phyloP scores from a whole-genome alignment of 371 early-diverging fungal genomes.

The Saksenaea vasiformis region DNA sequence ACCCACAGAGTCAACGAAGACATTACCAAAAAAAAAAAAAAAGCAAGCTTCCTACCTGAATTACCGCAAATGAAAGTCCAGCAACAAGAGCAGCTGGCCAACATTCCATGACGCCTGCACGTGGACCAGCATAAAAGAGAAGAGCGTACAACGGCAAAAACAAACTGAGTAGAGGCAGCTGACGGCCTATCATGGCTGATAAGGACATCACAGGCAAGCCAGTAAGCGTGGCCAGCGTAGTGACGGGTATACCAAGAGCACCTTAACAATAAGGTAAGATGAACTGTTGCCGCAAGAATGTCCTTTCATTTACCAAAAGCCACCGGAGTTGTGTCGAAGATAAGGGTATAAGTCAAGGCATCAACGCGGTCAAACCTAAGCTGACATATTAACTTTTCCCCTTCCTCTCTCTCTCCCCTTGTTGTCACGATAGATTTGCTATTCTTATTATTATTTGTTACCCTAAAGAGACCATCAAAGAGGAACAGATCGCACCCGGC shows the following conservation, averaged over 20 bases:
- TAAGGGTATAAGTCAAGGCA: conserved; percentile 41
- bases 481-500: conserved; percentile 55
- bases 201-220: conserved; percentile 35
- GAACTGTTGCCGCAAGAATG: not conserved
- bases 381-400: not conserved
- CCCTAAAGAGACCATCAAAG: conserved; percentile 52
- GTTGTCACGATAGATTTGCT: not conserved
- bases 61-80: conserved; percentile 49
- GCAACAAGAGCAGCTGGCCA: conserved; percentile 49
- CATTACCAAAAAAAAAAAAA: not conserved
- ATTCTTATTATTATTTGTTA: too few relatives aligned
- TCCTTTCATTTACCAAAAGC: conserved; percentile 32
- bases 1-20: too few relatives aligned
- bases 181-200: conserved; percentile 54
- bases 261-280: not conserved
- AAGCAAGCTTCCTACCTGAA: conserved; percentile 21
- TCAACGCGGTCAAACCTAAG: conserved; percentile 44
- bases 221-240: conserved; percentile 48
- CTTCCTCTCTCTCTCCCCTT: too few relatives aligned
- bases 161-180: conserved; percentile 46
- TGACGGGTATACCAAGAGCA: conserved; percentile 26
- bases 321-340: conserved; percentile 51
- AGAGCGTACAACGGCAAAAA: conserved; percentile 46
- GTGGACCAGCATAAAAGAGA: conserved; percentile 35
- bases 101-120: conserved; percentile 46